A percentile compares a stretch with the other conserved stretches of the same genome.
These are phyloP conservation scores for Tetradesmus obliquus DNA, from an alignment of 139 green algal genomes.

Conservation along the genomic window DNA sequence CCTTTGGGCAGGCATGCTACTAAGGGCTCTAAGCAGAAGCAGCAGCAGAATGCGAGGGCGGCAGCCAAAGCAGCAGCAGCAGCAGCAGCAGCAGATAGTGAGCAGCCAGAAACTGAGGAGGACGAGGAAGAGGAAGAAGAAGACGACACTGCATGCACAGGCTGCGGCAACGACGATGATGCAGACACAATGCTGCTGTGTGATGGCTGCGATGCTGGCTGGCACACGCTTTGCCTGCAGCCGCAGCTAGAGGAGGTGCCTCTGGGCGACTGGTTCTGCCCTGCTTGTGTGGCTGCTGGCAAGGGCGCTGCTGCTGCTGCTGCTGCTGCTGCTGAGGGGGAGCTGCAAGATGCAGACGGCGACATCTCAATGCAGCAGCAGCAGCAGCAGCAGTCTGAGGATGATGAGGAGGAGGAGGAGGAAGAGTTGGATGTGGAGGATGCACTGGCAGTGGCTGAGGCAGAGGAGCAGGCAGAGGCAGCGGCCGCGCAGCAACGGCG, in stretches of 20 bases:
- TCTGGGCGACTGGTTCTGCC: conserved; percentile 75
- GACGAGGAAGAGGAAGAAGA: background rate
- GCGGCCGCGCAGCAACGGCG: conserved; percentile 5
- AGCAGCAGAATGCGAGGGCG: background rate
- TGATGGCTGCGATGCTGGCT: conserved; percentile 74
- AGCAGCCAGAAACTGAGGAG: background rate
- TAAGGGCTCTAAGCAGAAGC: background rate
- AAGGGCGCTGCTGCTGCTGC: background rate
- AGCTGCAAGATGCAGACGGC: background rate
- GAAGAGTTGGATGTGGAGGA: background rate
- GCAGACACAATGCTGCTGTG: conserved; percentile 74
- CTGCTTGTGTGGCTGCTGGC: conserved; percentile 9
- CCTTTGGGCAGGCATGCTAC: background rate
- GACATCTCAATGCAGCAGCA: background rate
- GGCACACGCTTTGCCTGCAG: conserved; percentile 68
- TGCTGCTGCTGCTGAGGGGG: background rate
- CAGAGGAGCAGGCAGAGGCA: conserved; percentile 1
- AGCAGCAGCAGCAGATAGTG: background rate
- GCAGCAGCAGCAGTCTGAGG: background rate
- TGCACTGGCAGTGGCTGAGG: background rate
- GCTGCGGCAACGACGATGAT: conserved; percentile 54
- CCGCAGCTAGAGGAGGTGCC: conserved; percentile 65
- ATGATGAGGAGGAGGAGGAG: conserved; percentile 1
- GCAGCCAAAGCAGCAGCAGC: conserved; percentile 8
- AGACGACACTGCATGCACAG: conserved; percentile 37